Evolutionary conservation across 23 red algal species (phyloP).

Genomic region (Agarophyton chilense): DNA sequence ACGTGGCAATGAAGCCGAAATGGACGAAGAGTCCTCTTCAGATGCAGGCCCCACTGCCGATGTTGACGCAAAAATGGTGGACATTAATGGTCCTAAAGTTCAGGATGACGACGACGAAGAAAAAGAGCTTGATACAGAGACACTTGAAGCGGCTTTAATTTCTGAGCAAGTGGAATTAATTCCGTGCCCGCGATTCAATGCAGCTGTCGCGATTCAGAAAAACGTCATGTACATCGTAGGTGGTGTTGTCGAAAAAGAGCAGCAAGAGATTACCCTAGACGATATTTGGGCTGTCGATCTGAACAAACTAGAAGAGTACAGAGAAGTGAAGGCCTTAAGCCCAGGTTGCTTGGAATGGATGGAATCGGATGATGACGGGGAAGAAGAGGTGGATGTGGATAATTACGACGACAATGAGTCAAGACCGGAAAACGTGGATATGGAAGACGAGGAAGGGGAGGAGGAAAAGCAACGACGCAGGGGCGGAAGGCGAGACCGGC

Average conservation of each 20-base stretch:
- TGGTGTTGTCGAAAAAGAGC: conserved; percentile 65
- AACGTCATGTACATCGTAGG: conserved; percentile 72
- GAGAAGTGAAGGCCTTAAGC: conserved; percentile 61
- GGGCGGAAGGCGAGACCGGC: conserved; percentile 16
- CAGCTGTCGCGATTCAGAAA: conserved; percentile 58
- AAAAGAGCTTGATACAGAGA: conserved; percentile 64
- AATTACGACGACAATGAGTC: background rate
- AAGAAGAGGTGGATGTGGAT: conserved; percentile 41
- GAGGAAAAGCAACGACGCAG: conserved; percentile 49
- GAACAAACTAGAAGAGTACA: conserved; percentile 64
- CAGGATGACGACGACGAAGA: conserved; percentile 77
- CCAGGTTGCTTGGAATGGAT: conserved; percentile 62
- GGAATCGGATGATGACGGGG: conserved; percentile 63
- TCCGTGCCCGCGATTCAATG: conserved; percentile 70
- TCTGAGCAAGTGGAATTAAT: conserved; percentile 25
- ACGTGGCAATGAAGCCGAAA: background rate
- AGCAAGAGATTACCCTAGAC: conserved; percentile 74
- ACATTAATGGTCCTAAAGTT: conserved; percentile 8
- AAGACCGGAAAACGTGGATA: background rate
- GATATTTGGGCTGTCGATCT: conserved; percentile 85
- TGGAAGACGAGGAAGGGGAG: conserved; percentile 44
- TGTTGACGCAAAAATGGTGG: background rate
- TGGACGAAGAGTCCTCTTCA: background rate
- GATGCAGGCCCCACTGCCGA: background rate
- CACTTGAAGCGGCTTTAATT: conserved; percentile 57